Evolutionary conservation across 2,329 filamentous ascomycete species (phyloP).

Genomic region (Cladophialophora yegresii): DNA sequence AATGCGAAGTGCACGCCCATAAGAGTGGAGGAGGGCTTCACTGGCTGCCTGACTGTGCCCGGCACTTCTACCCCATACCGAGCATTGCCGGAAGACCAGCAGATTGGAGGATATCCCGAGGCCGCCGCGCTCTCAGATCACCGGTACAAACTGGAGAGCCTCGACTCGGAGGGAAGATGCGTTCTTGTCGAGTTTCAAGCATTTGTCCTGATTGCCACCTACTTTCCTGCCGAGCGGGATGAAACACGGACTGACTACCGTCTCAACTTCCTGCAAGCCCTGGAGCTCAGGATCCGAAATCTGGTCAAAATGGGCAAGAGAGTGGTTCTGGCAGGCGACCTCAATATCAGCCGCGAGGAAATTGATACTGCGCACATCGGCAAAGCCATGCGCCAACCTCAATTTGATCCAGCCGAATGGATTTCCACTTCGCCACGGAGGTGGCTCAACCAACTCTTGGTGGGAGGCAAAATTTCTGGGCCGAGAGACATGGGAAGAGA

Average conservation of each 20-base stretch:
- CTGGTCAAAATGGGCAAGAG: slow-evolving; percentile 76
- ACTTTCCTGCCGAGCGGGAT: slow-evolving; percentile 86
- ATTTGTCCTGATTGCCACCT: slow-evolving; percentile 90
- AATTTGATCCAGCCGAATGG: too few species aligned
- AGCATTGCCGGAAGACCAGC: slow-evolving; percentile 70
- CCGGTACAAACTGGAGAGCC: slow-evolving; percentile 65
- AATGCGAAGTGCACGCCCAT: slow-evolving; percentile 82
- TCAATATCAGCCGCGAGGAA: slow-evolving; percentile 73
- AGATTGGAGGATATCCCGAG: slow-evolving; percentile 86
- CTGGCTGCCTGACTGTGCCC: slow-evolving; percentile 74
- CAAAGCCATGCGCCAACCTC: slow-evolving; percentile 47
- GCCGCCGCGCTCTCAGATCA: slow-evolving; percentile 64
- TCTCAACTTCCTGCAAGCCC: slow-evolving; percentile 72
- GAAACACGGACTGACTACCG: slow-evolving; percentile 82
- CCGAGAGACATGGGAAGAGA: slow-evolving; percentile 70
- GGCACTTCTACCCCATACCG: slow-evolving; percentile 70
- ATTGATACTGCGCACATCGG: slow-evolving; percentile 75
- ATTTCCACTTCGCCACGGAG: slow-evolving; percentile 65
- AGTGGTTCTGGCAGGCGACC: slow-evolving; percentile 81
- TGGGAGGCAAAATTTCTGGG: slow-evolving; percentile 68
- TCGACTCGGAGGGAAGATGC: slow-evolving; percentile 91
- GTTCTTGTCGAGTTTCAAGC: slow-evolving; percentile 90
- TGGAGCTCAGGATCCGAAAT: slow-evolving; percentile 84
- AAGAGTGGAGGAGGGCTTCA: slow-evolving; percentile 89
- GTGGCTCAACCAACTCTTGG: slow-evolving; percentile 82